Evolutionary conservation across 768 basidiomycete genomes (phyloP).

Genomic region (Rhizopogon roseolus): DNA sequence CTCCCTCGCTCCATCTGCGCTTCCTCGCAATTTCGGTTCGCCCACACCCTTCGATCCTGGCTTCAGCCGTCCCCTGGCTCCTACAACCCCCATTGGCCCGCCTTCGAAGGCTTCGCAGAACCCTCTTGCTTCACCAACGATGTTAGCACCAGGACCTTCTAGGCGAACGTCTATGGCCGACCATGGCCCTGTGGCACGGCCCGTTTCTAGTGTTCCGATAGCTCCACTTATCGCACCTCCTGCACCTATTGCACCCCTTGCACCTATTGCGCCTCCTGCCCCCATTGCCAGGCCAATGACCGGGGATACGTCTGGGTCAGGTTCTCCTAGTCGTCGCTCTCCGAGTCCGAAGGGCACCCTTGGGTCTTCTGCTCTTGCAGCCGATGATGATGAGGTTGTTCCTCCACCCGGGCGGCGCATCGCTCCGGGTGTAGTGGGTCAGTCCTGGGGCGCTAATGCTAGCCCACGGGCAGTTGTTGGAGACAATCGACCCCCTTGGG

Average conservation of each 20-base stretch:
- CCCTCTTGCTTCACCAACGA: conserved; percentile 31
- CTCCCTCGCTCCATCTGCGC: conserved; percentile 47
- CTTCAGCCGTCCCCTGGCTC: conserved; percentile 36
- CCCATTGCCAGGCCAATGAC: conserved; percentile 52
- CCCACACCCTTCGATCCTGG: conserved; percentile 50
- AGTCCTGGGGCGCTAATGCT: conserved; percentile 42
- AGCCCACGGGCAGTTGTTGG: conserved; percentile 41
- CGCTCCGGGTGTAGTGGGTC: conserved; percentile 36
- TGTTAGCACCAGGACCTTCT: conserved; percentile 43
- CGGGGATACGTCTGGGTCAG: conserved; percentile 44
- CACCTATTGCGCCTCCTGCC: conserved; percentile 61
- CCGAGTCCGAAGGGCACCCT: conserved; percentile 62
- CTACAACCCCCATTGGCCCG: conserved; percentile 52
- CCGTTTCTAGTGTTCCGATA: conserved; percentile 31
- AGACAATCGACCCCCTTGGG: conserved; percentile 43
- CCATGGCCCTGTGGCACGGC: conserved; percentile 53
- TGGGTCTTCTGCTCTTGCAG: conserved; percentile 72
- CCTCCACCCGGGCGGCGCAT: conserved; percentile 41
- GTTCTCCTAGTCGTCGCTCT: conserved; percentile 49
- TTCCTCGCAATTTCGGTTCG: conserved; percentile 49
- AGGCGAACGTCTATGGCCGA: conserved; percentile 41
- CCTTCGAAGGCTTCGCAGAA: conserved; percentile 37
- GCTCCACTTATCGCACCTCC: conserved; percentile 66
- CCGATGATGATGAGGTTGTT: conserved; percentile 80
- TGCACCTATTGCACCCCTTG: conserved; percentile 62